Percentiles rank a stretch among this genome's conserved stretches.
Conservation (phyloP, 306 rosid genomes). For the Calophaca sinica region DNA sequence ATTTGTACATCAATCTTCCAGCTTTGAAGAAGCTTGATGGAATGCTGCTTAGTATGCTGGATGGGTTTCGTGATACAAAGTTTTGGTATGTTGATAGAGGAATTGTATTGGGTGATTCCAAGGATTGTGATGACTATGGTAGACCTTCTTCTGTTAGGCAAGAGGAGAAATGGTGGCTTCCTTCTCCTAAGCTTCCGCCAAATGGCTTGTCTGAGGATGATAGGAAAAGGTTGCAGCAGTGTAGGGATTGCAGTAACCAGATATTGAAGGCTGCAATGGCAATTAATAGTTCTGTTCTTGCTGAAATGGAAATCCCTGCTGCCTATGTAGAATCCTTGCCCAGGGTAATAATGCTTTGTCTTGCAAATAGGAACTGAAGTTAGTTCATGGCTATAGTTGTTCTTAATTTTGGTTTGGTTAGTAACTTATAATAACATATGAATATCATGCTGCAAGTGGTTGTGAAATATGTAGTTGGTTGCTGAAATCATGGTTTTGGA, state of each 20-base stretch:
- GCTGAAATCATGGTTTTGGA: not conserved
- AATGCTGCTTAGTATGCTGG: constrained; percentile 83
- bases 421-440: not conserved
- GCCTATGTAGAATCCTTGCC: constrained; percentile 78
- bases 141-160: constrained; percentile 94
- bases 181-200: constrained; percentile 85
- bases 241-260: constrained; percentile 90
- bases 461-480: not conserved
- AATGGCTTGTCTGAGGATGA: constrained; percentile 73
- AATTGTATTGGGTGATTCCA: constrained; percentile 66
- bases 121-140: constrained; percentile 65
- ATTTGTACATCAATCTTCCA: constrained; percentile 83
- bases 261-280: constrained; percentile 93
- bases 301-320: constrained; percentile 90
- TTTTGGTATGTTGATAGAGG: constrained; percentile 85
- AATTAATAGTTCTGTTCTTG: constrained; percentile 81
- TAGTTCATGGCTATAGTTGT: not conserved
- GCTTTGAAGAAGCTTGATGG: constrained; percentile 90
- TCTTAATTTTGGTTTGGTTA: constrained; percentile 19
- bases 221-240: constrained; percentile 91
- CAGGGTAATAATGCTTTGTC: constrained; percentile 65
- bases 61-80: constrained; percentile 78
- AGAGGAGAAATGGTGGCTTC: constrained; percentile 99
- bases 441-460: not conserved
- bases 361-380: constrained; percentile 3